Evolutionary conservation across 129 eudicot genomes (phyloP), one percentile per base, ranked within the genome.

Genomic region (Erigeron canadensis): DNA sequence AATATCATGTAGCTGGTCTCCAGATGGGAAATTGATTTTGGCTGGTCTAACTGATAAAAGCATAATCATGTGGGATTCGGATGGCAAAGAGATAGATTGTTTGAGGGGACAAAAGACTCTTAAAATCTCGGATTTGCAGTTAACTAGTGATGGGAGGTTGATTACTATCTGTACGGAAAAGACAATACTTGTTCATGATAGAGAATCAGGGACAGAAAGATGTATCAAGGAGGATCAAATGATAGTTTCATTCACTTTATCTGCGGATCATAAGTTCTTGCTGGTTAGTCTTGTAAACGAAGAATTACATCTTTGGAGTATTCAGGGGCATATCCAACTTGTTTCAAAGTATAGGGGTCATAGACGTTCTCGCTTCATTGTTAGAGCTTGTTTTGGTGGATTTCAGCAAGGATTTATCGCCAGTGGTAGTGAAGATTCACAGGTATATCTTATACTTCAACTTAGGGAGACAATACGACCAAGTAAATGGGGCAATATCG

Each of bases 341-440:
- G 60, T 91, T 22, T 70, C 87, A 37, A 88, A 81, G 73, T 88
- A 81, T 79, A 88, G 79, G 81, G 97, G 97, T 73, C 94, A 91
- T 73, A 91, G 73, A 61, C 93, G 87, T 45, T 64, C 85, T 13
- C 83, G 96, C 40, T 88, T 80, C 68, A 63, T 91, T 22, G 84
- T 91, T 41, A 78, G 89, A 70, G 87, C 91, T 34, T 91, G 97
- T 75, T 91, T 91, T 72, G 97, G 97, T 76, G 97, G 97, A 55
- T 62, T 83, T 65, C 84, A 84, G 19, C 91, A 91, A 75, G 85
- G 86, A 16, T 91, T 91, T 79, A 80, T 91, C 56, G 91, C 94
- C 40, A 83, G 96, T 67, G 97, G 97, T 43, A 91, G 97, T 77
- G 96, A 91, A 84, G 97, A 91, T 75, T 89, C 97, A 21, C 93